A percentile compares a stretch with the other conserved stretches of the same genome.
phyloP scores from a whole-genome alignment of 305 asterid genomes.

The Euphrasia arctica region DNA sequence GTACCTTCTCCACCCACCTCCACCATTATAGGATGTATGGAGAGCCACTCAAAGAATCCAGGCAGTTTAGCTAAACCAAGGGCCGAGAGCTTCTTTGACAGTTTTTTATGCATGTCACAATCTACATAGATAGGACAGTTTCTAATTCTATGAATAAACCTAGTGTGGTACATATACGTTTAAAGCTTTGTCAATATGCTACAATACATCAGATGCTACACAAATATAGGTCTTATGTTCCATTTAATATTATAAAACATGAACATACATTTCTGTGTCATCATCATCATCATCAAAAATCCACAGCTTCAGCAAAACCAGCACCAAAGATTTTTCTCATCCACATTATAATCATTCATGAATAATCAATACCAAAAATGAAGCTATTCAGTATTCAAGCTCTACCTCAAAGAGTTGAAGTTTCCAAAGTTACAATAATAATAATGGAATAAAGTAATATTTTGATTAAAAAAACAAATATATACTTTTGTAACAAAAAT shows the following conservation, averaged over 20 bases:
- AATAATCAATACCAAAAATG: slow-evolving; percentile 9
- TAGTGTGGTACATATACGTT: slow-evolving; percentile 18
- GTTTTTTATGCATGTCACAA: slow-evolving; percentile 38
- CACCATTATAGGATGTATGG: slow-evolving; percentile 73
- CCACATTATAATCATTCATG: slow-evolving; percentile 8
- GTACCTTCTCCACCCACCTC: slow-evolving; percentile 59
- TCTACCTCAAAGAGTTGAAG: neutral
- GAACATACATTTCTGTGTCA: neutral
- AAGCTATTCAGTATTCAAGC: too few relatives aligned
- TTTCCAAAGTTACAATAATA: neutral
- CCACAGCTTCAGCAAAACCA: slow-evolving; percentile 16
- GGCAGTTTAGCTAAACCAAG: slow-evolving; percentile 88
- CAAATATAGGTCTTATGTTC: neutral
- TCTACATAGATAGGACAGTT: slow-evolving; percentile 42
- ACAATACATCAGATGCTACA: slow-evolving; percentile 1
- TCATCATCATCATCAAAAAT: slow-evolving; percentile 14
- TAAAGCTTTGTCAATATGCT: slow-evolving; percentile 7
- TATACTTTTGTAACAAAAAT: too few relatives aligned
- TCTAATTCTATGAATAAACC: slow-evolving; percentile 12
- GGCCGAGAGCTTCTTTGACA: slow-evolving; percentile 60
- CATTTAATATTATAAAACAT: slow-evolving; percentile 7
- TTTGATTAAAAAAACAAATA: too few relatives aligned
- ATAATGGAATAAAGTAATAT: neutral
- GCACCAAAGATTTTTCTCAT: slow-evolving; percentile 4
- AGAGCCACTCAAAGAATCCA: slow-evolving; percentile 95